A percentile compares a stretch with the other conserved stretches of the same genome.
Conservation (phyloP, 805 yeast genomes). For the Lachancea sp. region DNA sequence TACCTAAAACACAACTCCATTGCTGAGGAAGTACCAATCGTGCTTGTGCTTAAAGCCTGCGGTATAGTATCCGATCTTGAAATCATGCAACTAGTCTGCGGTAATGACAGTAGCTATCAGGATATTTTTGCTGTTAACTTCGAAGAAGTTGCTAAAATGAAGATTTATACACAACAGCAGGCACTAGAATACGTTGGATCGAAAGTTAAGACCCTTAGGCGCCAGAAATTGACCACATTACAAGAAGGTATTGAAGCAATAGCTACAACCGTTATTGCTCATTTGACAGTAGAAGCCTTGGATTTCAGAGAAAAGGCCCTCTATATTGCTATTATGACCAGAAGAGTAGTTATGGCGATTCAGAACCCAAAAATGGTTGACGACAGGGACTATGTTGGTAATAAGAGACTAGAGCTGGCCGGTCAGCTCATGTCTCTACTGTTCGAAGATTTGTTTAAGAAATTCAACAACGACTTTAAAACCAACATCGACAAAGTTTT, state of each 20-base stretch:
- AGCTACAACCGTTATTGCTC: conserved; percentile 95
- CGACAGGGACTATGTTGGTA: conserved; percentile 97
- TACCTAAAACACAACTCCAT: conserved; percentile 93
- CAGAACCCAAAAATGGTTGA: conserved; percentile 93
- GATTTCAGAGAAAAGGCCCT: conserved; percentile 93
- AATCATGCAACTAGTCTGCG: conserved; percentile 90
- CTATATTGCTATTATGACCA: conserved; percentile 92
- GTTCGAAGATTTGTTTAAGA: conserved; percentile 95
- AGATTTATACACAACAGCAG: conserved; percentile 85
- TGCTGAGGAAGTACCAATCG: conserved; percentile 92
- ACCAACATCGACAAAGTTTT: conserved; percentile 89
- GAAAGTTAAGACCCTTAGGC: conserved; percentile 86
- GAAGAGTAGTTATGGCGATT: conserved; percentile 94
- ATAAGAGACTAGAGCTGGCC: conserved; percentile 92
- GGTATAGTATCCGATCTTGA: conserved; percentile 90
- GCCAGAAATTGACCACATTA: conserved; percentile 71
- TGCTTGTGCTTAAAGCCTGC: conserved; percentile 86
- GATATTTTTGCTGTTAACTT: conserved; percentile 88
- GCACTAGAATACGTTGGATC: conserved; percentile 88
- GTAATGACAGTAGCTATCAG: conserved; percentile 79
- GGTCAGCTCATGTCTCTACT: conserved; percentile 93
- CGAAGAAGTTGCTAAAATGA: conserved; percentile 85
- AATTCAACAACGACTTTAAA: conserved; percentile 91
- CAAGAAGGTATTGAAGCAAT: conserved; percentile 97
- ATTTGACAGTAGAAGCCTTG: conserved; percentile 73